Evolutionary conservation across 176 grass and related monocot genomes (phyloP), one percentile per base, ranked within the genome.

Genomic region (Oryza punctata): DNA sequence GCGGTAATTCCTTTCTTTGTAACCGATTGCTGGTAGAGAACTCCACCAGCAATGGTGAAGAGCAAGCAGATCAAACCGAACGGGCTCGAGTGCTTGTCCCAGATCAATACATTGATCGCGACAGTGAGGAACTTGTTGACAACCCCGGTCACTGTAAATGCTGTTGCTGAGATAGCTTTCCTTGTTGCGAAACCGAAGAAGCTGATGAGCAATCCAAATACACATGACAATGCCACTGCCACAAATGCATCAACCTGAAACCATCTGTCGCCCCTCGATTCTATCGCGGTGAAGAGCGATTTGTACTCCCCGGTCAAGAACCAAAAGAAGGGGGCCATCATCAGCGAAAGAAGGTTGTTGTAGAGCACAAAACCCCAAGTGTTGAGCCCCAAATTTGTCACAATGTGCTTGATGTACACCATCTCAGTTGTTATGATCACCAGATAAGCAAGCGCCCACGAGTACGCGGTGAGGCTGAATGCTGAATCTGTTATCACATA

Each of bases 341-440:
- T 89, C 67, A 97, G 46, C 0, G 94, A 88, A 44, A 97, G 84
- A 43, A 97, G 79, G 63, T 97, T 94, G 71, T 91, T 94, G 82
- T 94, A 97, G 25, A 91, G 83, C 44, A 97, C 94, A 81, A 91
- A 97, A 10, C 94, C 94, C 94, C 94, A 97, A 4, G 94, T 94
- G 74, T 97, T 94, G 0, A 97, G 83, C 33, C 85, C 89, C 67
- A 97, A 47, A 25, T 72, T 94, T 50, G 84, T 91, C 7, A 97
- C 94, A 68, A 97, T 90, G 72, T 94, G 91, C 84, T 97, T 97
- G 77, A 97, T 94, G 80, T 97, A 97, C 69, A 97, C 94, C 94
- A 94, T 97, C 70, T 97, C 91, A 21, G 91, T 90, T 43, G 94
- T 97, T 67, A 94, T 94, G 25, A 85, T 90, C 59, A 97, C 86